Percentiles rank a stretch among this genome's conserved stretches.
Conservation (phyloP, 208 protist species). For the Trypanosoma platydactyli region DNA sequence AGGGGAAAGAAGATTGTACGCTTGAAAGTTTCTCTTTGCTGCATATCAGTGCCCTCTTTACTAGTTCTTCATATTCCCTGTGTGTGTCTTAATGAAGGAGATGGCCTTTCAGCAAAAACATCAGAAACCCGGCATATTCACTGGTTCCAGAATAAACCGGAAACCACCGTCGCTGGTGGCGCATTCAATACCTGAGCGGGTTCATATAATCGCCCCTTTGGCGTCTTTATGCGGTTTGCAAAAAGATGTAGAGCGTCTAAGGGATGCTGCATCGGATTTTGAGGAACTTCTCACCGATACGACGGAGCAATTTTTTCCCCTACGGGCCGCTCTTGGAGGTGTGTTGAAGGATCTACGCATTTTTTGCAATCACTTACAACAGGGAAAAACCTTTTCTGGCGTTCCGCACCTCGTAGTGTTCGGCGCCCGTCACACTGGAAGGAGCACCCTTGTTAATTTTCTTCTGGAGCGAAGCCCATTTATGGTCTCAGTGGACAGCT, state of each 20-base stretch:
- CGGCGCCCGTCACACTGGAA: conserved; percentile 14
- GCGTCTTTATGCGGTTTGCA: not conserved
- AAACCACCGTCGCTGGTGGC: not conserved
- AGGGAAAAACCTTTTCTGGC: not conserved
- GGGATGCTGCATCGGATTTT: conserved; percentile 30
- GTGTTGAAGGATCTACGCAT: conserved; percentile 39
- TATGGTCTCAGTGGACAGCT: not conserved
- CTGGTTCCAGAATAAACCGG: not conserved
- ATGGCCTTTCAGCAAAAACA: too few species aligned
- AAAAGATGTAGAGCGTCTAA: conserved; percentile 22
- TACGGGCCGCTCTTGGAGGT: conserved; percentile 38
- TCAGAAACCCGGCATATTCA: too few species aligned
- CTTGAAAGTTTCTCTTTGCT: too few species aligned
- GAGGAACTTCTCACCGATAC: conserved; percentile 32
- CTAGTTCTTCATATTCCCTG: too few species aligned
- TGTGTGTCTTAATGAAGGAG: too few species aligned
- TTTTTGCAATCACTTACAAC: not conserved
- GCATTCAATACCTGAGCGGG: not conserved
- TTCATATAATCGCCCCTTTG: not conserved
- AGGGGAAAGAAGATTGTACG: too few species aligned
- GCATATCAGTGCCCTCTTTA: too few species aligned
- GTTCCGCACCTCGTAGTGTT: conserved; percentile 26
- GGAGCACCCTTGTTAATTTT: conserved; percentile 27
- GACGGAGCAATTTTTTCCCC: conserved; percentile 53
- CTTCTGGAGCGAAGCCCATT: conserved; percentile 10